These are phyloP conservation scores for Clarireedia paspali DNA, from an alignment of 2,329 filamentous ascomycete genomes.

Conservation along the genomic window DNA sequence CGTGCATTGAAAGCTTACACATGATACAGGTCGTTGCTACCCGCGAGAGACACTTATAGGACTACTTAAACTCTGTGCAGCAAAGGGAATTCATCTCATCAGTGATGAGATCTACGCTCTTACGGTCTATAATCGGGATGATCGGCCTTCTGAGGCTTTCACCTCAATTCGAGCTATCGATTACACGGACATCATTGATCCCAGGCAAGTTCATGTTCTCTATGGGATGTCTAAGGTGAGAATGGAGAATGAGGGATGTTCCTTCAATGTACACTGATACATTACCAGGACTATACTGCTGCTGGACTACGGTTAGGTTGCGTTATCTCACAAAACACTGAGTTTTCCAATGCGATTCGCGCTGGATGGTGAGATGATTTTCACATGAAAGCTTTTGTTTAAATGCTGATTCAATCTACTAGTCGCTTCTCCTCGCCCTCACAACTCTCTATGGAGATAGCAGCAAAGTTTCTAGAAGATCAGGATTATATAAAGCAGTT, in stretches of 20 bases:
- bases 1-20: slow-evolving; percentile 9
- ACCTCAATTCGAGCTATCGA: slow-evolving; percentile 43
- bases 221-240: slow-evolving; percentile 21
- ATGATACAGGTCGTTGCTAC: slow-evolving; percentile 15
- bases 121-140: slow-evolving; percentile 33
- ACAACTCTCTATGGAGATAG: not conserved
- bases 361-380: not conserved
- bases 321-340: not conserved
- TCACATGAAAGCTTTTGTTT: not conserved
- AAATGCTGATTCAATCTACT: not conserved
- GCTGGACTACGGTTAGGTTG: not conserved
- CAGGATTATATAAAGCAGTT: not conserved
- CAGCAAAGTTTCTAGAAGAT: not conserved
- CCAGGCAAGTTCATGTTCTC: slow-evolving; percentile 36
- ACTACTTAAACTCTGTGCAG: slow-evolving; percentile 34
- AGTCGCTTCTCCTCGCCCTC: not conserved
- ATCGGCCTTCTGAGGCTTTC: slow-evolving; percentile 29
- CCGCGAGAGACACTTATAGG: slow-evolving; percentile 20
- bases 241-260: no score
- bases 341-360: not conserved
- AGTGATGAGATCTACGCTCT: slow-evolving; percentile 44
- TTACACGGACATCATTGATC: slow-evolving; percentile 36
- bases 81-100: slow-evolving; percentile 38
- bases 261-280: not conserved
- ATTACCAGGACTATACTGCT: not conserved